phyloP scores from a whole-genome alignment of 139 green algal species.

The Chlorella sp. region DNA sequence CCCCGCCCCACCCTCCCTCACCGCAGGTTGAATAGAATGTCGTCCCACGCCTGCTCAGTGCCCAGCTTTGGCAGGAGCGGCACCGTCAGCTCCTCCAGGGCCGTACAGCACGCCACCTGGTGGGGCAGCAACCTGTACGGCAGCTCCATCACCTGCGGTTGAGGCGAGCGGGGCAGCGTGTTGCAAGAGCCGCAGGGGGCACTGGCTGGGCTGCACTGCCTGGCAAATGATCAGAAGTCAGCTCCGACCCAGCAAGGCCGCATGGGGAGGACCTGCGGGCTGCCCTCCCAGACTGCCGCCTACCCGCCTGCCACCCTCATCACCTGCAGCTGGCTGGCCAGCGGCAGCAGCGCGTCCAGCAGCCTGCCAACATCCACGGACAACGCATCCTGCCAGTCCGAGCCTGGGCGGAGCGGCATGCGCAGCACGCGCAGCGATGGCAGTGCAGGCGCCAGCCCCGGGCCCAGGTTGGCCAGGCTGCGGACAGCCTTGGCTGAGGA shows the following conservation, averaged over 20 bases:
- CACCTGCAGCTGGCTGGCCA: slow-evolving; percentile 11
- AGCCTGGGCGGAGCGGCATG: background rate
- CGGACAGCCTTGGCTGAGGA: background rate
- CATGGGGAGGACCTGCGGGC: background rate
- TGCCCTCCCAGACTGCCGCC: too few relatives aligned
- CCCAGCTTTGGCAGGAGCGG: background rate
- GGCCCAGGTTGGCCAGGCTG: background rate
- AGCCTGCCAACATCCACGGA: background rate
- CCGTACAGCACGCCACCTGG: background rate
- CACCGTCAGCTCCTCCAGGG: background rate
- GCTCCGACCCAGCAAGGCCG: background rate
- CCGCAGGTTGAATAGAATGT: background rate
- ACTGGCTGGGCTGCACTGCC: too few relatives aligned
- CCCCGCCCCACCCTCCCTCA: background rate
- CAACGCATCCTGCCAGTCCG: background rate
- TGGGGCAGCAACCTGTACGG: background rate
- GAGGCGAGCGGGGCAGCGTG: too few relatives aligned
- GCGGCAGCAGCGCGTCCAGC: background rate
- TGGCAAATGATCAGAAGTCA: too few relatives aligned
- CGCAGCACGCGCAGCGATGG: background rate
- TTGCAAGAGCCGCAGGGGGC: too few relatives aligned
- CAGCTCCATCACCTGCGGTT: background rate
- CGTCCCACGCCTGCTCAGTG: background rate
- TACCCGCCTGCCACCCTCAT: background rate
- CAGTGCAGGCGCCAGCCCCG: background rate